Conservation (phyloP, 225 moss, liverwort and hornwort genomes). For the Physcomitrellopsis africana region DNA sequence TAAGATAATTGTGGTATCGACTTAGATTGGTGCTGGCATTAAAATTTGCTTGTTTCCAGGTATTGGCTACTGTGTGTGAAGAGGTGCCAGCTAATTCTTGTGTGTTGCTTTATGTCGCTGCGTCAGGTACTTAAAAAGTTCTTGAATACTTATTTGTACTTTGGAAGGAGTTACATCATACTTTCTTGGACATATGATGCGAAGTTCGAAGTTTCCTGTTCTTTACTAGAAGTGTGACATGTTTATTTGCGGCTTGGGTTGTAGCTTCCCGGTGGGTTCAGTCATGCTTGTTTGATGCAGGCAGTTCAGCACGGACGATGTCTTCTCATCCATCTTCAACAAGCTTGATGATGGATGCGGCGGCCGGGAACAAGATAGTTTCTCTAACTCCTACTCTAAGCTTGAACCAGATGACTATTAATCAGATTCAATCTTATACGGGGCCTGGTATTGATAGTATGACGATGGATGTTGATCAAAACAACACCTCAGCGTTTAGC, state of each 20-base stretch:
- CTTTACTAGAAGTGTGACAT: too few relatives aligned
- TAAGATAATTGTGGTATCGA: neutral
- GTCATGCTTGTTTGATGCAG: conserved; percentile 49
- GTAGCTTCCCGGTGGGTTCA: too few relatives aligned
- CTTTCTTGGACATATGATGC: too few relatives aligned
- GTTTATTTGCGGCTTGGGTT: neutral
- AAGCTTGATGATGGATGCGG: conserved; percentile 48
- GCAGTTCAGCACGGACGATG: conserved; percentile 72
- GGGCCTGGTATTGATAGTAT: conserved; percentile 46
- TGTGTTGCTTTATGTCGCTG: conserved; percentile 84
- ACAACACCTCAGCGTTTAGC: conserved; percentile 55
- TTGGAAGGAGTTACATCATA: too few relatives aligned
- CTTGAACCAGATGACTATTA: conserved; percentile 52
- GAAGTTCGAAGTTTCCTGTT: too few relatives aligned
- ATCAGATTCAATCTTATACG: conserved; percentile 53
- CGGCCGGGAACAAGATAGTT: conserved; percentile 54
- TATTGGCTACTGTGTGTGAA: conserved; percentile 86
- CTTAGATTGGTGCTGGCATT: conserved; percentile 15
- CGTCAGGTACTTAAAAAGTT: conserved; percentile 58
- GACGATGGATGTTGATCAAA: conserved; percentile 52
- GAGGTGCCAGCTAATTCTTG: conserved; percentile 86
- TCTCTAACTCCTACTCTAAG: conserved; percentile 60
- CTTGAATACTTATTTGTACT: too few relatives aligned
- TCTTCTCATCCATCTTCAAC: conserved; percentile 61
- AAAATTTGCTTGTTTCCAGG: conserved; percentile 47